Evolutionary conservation across 192 early-diverging fungal species (phyloP), one percentile per base, ranked within the genome.

Genomic region (Rhizoclosmatium sp.): DNA sequence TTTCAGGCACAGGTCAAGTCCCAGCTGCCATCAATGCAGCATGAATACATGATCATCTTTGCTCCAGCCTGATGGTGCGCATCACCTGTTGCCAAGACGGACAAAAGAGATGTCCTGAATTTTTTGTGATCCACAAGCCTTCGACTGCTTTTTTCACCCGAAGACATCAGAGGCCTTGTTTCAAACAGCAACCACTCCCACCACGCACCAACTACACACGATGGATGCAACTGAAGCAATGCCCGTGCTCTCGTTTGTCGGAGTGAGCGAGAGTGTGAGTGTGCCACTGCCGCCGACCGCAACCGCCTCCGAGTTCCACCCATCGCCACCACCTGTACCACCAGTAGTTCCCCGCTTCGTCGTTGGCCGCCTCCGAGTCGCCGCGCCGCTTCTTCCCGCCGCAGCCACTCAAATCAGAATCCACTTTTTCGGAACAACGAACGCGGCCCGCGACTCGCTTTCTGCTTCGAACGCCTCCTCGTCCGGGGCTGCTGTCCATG

Each of bases 321-420:
- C 16, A 23, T 39, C 61, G n/a, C 39, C 7, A 31, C 19, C 19
- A 64, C 61, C 14, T 31, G 10, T 40, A 12, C n/a, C n/a, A 19
- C 62, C 19, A 16, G 62, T 31, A 0, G 48, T 71, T 10, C 59
- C 72, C 10, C 72, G 72, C 59, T 75, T 64, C 42, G 61, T 75
- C 2, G 62, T 59, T 16, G 72, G 72, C 59, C 72, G 72, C 41
- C 72, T 75, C 2, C 72, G 72, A 56, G 59, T 75, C 7, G 72
- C 72, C 16, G 45, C 72, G 16, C 10, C 39, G 12, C 59, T 75
- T 56, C 72, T 75, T 5, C 72, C 72, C 21, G 72, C 59, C 14
- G 7, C 7, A 12, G 16, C 72, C 16, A 4, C 39, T 19, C 61
- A 47, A 5, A 62, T 75, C 47, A 54, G 59, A 19, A 23, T 75